phyloP scores from a whole-genome alignment of 2,329 filamentous ascomycete species.

The Apiospora kogelbergensis region DNA sequence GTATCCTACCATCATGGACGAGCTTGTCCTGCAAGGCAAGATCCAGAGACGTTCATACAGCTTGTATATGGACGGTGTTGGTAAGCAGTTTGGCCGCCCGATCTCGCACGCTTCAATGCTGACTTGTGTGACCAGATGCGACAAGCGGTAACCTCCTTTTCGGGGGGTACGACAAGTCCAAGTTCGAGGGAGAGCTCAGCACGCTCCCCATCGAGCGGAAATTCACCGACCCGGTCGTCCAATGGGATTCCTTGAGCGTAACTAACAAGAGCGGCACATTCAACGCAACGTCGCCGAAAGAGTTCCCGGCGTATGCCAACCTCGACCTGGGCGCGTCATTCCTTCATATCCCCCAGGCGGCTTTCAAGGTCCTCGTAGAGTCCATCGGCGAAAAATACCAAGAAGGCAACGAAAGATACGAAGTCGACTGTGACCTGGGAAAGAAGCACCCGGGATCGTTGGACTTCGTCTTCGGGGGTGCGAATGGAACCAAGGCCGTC shows the following conservation, averaged over 20 bases:
- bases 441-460: background rate
- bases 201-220: background rate
- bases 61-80: conserved; percentile 8
- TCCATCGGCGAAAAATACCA: background rate
- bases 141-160: conserved; percentile 6
- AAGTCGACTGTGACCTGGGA: conserved; percentile 4
- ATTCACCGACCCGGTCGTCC: conserved; percentile 2
- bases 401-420: background rate
- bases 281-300: background rate
- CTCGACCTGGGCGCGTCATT: conserved; percentile 8
- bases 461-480: conserved; percentile 8
- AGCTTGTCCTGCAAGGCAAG: conserved; percentile 9
- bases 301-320: conserved; percentile 7
- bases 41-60: conserved; percentile 9
- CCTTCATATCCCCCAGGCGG: background rate
- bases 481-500: background rate
- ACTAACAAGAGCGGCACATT: conserved; percentile 9
- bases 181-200: conserved; percentile 9
- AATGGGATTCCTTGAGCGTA: conserved; percentile 2
- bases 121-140: conserved; percentile 5
- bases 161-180: conserved; percentile 9
- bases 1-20: conserved; percentile 12
- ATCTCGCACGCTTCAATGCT: background rate
- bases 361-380: conserved; percentile 3
- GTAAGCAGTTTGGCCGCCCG: background rate